Evolutionary conservation across 169 alveolate species (phyloP), one percentile per base, ranked within the genome.

Genomic region (Theileria annulata): DNA sequence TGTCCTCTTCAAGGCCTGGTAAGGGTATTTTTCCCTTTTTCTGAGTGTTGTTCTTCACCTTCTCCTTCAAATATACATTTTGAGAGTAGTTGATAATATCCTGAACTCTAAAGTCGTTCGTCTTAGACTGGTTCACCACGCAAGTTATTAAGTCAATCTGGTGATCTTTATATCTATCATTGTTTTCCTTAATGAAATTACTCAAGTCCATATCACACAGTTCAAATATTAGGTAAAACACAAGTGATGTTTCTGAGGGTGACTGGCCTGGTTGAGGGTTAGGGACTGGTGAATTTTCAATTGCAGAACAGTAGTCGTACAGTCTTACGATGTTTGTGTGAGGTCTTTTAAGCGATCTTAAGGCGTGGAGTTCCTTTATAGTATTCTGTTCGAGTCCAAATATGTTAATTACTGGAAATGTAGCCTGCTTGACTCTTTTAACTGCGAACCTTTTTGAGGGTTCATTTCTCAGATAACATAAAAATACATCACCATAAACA

Each of bases 401-500:
- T 2, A 84, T 84, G 48, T 76, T 84, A 27, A 71, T 86, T 28
- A 84, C 81, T 6, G 90, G 86, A 3, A 80, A 72, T n/a, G 82
- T 79, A 17, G 90, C 83, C 72, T 84, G 90, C 27, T 64, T 77
- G n/a, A 84, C 78, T 25, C 90, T 74, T 37, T 84, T 84, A 3
- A 84, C 87, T 12, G 90, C 90, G 21, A 77, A 84, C 75, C 17
- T 12, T 35, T 84, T 84, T 9, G 77, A 47, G 58, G 79, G 83
- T 30, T 84, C 83, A 21, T 64, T 77, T n/a, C 88, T 80, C 12
- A 76, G 81, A 30, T 77, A 71, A 25, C 87, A 77, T 25, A 77
- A 76, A 58, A 84, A 87, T 21, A 90, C 94, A 21, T 90, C 92
- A 1, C 94, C 94, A 64, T 90, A 90, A 5, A 90, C 94, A 0